Base-by-base conservation (phyloP, 257 asterid species). In the Galeopsis tetrahit region DNA sequence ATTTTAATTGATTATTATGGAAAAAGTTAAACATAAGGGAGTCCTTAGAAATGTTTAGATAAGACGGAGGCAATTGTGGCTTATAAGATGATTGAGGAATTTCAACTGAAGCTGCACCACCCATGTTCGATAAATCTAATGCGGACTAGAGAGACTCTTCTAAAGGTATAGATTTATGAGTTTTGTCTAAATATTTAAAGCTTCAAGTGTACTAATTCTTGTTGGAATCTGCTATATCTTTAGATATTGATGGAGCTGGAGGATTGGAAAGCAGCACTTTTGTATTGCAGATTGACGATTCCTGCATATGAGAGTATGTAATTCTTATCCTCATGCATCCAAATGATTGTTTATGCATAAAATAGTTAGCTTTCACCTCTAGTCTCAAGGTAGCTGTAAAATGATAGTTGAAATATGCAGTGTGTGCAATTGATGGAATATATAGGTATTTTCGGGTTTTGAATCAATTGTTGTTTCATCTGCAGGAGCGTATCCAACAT, bases 261-360 rank as follows among this genome's bases (percentile, higher is more conserved):
- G 78, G 88, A 84, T 52, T 95, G 98, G 98, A 77, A 81, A 70
- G 88, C 85, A 81, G 98, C 99, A 58, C 84, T 92, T 46, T 70
- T 75, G 32, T 89, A 83, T 79, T 86, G 94, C 87, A 87, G 85
- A 81, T 70, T 84, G 79, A 88, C 91, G 43, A 71, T 95, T 74
- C 96, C 96, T 7, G 78, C 77, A 40, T 95, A 90, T 49, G 85
- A 87, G 80, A 84, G 99, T 90, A 87, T 42, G 96, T 72, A 31
- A 48, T 69, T 60, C 78, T 59, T 56, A 10, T 59, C 10, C 64
- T 67, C 49, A 34, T 43, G 15, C 51, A 40, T 40, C 44, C 44
- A 40, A 2, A 40, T 6, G 44, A 40, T 10, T 6, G 10, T 40
- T 70, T 58, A 57, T 66, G 63, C 51, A 36, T 33, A 8, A 32